phyloP scores from a whole-genome alignment of 1,139 yeast genomes.

The Lodderomyces theae region DNA sequence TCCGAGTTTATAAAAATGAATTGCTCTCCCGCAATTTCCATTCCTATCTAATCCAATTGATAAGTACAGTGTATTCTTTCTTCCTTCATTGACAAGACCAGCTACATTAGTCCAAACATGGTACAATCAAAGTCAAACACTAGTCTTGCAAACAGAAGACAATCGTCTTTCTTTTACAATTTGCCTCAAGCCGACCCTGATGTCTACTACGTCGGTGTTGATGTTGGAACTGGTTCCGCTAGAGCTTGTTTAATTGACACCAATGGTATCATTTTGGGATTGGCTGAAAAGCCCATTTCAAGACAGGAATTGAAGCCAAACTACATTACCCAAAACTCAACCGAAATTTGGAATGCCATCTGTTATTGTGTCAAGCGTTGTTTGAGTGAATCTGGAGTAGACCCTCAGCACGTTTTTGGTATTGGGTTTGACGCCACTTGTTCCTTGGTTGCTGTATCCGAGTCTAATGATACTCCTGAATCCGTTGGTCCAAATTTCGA shows the following conservation, averaged over 20 bases:
- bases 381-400: constrained; percentile 70
- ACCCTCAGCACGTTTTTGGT: constrained; percentile 67
- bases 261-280: constrained; percentile 75
- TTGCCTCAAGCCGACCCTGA: constrained; percentile 46
- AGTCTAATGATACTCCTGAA: constrained; percentile 64
- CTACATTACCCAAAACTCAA: constrained; percentile 78
- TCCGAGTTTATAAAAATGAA: too few relatives aligned
- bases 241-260: constrained; percentile 89
- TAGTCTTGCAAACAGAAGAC: constrained; percentile 36
- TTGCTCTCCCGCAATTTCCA: too few relatives aligned
- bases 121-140: constrained; percentile 25
- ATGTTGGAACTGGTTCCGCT: constrained; percentile 97
- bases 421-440: constrained; percentile 98
- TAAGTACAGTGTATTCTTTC: too few relatives aligned
- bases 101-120: constrained; percentile 8
- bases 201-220: constrained; percentile 83
- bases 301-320: constrained; percentile 72
- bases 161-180: constrained; percentile 38
- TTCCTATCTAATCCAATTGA: too few relatives aligned
- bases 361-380: constrained; percentile 78
- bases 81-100: background rate
- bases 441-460: constrained; percentile 79
- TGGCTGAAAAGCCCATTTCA: constrained; percentile 75
- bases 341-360: constrained; percentile 91
- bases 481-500: constrained; percentile 91